Evolutionary conservation across 441 rosid genomes (phyloP), one percentile per base, ranked within the genome.

Genomic region (Isatis lusitanica): DNA sequence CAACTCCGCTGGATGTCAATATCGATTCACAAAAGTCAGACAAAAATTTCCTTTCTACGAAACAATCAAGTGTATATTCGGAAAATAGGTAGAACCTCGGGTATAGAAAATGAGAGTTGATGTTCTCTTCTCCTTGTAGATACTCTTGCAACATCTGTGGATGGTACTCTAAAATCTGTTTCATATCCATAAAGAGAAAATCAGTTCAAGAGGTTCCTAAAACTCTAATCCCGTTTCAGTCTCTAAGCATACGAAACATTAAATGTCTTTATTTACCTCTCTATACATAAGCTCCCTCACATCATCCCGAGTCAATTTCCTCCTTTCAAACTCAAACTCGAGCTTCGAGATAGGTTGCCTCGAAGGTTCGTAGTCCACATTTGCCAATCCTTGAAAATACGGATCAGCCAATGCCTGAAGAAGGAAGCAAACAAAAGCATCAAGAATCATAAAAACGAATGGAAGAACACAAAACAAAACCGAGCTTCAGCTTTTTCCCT

Each of bases 111-210:
- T 77, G 77, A 44, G 80, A 77, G 85, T 87, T 86, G 59, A 88
- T 78, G 51, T 88, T 93, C 71, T 96, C 97, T 72, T 89, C 89
- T 39, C 99, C 98, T 28, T 83, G 86, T 64, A 96, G 85, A 82
- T 89, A 81, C 84, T 96, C 98, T 70, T 91, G 85, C 74, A 93
- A 86, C 99, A 96, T 91, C 81, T 96, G 97, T 53, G 99, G 99
- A 84, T 96, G 99, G 79, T 96, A 93, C 88, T 96, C 99, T 74
- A 96, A 81, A 76, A 91, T 93, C 99, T 93, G 83, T 82, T 81
- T 64, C 46, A 57, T 73, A 60, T 68, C 69, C 42, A 75, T 18
- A 78, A 56, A 50, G 15, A 55, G 13, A 77, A 60, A 71, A 70
- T 43, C 10, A 68, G 55, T 55, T 70, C 4, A 59, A 46, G 39